Evolutionary conservation across 306 rosid genomes (phyloP).

Genomic region (Sphenostylis stenocarpa): DNA sequence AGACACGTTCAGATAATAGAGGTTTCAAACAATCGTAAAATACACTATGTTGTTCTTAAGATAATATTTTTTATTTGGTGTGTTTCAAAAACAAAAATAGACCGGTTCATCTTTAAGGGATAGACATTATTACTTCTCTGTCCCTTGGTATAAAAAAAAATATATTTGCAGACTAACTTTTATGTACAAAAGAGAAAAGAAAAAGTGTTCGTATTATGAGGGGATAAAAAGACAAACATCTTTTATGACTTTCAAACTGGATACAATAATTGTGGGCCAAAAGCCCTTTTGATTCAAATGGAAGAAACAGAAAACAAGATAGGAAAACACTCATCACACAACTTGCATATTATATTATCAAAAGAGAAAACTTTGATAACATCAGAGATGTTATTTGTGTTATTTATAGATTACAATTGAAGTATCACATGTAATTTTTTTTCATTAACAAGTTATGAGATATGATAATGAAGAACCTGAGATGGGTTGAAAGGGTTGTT

Average conservation of each 20-base stretch:
- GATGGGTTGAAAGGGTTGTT: constrained; percentile 49
- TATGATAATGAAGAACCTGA: constrained; percentile 41
- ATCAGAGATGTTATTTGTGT: no score
- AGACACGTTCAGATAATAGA: background rate
- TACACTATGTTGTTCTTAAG: background rate
- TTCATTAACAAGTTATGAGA: background rate
- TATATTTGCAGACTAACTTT: no score
- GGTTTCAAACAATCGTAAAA: background rate
- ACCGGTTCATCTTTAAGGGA: background rate
- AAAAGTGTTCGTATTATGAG: no score
- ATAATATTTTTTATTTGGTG: background rate
- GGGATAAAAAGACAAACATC: background rate
- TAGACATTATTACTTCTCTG: no score
- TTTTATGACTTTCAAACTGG: background rate
- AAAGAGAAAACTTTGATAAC: no score
- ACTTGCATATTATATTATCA: background rate
- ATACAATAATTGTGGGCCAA: background rate
- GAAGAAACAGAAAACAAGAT: background rate
- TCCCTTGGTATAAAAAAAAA: no score
- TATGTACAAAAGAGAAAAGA: no score
- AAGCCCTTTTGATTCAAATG: constrained; percentile 1
- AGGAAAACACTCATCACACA: background rate
- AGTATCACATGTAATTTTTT: no score
- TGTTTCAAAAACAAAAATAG: background rate
- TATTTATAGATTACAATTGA: no score